Base-by-base conservation (phyloP, 176 grass and related monocot species). In the Rhynchospora tenuis region DNA sequence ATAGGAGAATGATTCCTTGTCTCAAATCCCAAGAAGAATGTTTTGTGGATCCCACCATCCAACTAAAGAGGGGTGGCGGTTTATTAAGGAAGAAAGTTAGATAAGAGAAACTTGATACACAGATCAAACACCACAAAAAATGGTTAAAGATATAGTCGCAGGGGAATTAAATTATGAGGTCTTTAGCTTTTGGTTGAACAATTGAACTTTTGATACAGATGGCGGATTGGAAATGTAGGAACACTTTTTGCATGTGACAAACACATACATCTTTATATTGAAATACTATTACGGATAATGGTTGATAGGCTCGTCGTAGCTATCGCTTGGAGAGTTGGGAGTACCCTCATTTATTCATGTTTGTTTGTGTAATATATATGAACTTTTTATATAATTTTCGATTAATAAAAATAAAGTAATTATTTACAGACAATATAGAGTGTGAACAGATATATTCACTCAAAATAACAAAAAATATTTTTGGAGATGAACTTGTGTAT, bases 21-120 rank as follows among this genome's bases (percentile, higher is more conserved):
- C 57, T 29, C 60, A 7, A 15, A 82, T 82, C 80, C 80, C 80
- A 52, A 82, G 57, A 65, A 66, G 80, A 82, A 82, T 82, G 80
- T 82, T 68, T 82, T 67, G 31, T 28, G 45, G 59, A 47, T 9
- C 80, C 80, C 61, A 82, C 60, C 24, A 65, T 66, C 17, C 44
- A 82, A 50, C 13, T 67, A 17, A 82, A 14, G 24, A 27, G 80
- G 27, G 61, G 60, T 67, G 60, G 62, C 38, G 1, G 31, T 66
- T 63, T 82, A 82, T 46, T 29, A 82, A 50, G 45, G 62, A 68
- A n/a, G 80, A 82, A 82, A 77, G 71, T 54, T 3, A 75, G 24
- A 22, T 55, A 9, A 55, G 73, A 29, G 17, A 82, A 51, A 66
- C 59, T 81, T n/a, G 29, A 58, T 7, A 80, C 9, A 17, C 75